Evolutionary conservation across 495 filamentous ascomycete genomes (phyloP), one percentile per base, ranked within the genome.

Genomic region (Endocarpon pusillum): DNA sequence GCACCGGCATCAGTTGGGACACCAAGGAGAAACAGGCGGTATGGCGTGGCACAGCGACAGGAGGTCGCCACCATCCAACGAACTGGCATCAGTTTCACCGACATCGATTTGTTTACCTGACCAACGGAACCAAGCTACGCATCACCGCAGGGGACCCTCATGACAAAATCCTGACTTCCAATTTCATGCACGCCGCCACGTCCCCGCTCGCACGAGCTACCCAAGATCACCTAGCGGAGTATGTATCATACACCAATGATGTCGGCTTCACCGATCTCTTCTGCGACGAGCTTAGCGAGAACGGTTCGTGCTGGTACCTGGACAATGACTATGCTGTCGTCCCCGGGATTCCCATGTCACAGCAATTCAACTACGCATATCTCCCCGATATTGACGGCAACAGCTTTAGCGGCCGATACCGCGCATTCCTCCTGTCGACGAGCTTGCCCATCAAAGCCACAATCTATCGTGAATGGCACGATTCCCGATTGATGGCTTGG

Each of bases 1-100:
- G 55, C 4, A 53, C 60, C 16, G 66, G 67, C 9, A 37, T 32
- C 0, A 21, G 46, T 8, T 78, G 78, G 78, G 39, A 39, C 0
- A 20, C 57, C 16, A 82, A 79, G 47, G 37, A 46, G 3, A 44
- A 64, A 27, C 55, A 48, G 3, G 43, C 69, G 20, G 58, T 76
- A 26, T 81, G 75, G 75, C 65, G 75, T 19, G 75, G 73, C 33
- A 62, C 66, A 4, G 75, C 71, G 1, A 67, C 66, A 3, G 75
- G 75, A 9, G 75, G 75, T 3, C 51, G 53, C 15, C 75, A 75
- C 42, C 61, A 51, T 20, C 48, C 48, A 17, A 45, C 55, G 10
- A 75, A 70, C 42, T 81, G 75, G 75, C 52, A 45, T 22, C 55
- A 64, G 15, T 74, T 78, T 42, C 75, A 79, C 35, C 66, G 75